Conservation (phyloP, 192 early-diverging fungal species). For the Backusella mclennaniae region DNA sequence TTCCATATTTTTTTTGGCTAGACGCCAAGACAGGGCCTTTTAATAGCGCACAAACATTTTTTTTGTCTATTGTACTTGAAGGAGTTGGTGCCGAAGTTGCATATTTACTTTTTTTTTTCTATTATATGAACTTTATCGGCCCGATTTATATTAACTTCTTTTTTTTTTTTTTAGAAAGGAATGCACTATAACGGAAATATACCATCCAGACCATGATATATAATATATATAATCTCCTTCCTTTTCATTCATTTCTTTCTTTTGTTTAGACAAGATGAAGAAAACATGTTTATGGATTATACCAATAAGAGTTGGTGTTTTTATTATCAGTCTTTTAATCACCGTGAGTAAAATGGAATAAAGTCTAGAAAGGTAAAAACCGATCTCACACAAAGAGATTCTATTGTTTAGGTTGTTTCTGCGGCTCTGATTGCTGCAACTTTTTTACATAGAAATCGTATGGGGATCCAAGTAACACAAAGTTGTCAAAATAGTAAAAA, state of each 20-base stretch:
- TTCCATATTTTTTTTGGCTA: neutral
- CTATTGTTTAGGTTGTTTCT: constrained; percentile 17
- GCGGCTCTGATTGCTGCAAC: constrained; percentile 20
- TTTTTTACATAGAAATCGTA: constrained; percentile 36
- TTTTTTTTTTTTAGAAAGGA: neutral
- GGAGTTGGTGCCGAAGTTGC: constrained; percentile 2
- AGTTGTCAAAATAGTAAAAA: neutral
- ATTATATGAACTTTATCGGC: neutral
- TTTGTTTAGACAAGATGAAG: constrained; percentile 10
- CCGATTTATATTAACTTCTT: neutral
- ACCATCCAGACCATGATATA: neutral
- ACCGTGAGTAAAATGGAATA: constrained; percentile 17
- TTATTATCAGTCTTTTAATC: constrained; percentile 19
- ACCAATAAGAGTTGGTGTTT: constrained; percentile 18
- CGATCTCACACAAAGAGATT: neutral
- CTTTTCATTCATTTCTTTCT: neutral
- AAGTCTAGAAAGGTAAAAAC: neutral
- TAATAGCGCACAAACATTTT: neutral
- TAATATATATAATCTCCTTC: neutral
- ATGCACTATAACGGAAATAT: neutral
- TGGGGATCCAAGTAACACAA: constrained; percentile 1
- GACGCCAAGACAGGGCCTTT: neutral
- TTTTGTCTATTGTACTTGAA: neutral
- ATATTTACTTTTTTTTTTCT: neutral
- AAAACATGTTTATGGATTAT: constrained; percentile 28